phyloP scores from a whole-genome alignment of 305 asterid species.

The Withania somnifera region DNA sequence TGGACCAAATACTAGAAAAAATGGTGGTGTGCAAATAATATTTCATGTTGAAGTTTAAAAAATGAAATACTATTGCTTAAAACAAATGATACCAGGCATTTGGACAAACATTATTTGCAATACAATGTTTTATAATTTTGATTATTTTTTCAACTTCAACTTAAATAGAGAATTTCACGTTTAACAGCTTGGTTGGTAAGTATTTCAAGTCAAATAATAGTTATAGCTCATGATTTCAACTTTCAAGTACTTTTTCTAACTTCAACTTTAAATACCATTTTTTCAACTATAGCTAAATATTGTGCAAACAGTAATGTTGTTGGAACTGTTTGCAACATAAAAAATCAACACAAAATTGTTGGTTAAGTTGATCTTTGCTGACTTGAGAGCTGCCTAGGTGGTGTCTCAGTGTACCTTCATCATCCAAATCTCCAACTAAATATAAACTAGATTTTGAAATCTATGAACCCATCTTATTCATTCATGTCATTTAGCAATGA shows the following conservation, averaged over 20 bases:
- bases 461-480: neutral
- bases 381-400: neutral
- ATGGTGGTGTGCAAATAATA: neutral
- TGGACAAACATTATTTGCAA: neutral
- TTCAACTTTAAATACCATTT: neutral
- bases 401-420: neutral
- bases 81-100: neutral
- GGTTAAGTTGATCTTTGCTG: neutral
- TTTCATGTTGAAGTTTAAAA: neutral
- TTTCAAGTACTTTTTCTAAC: neutral
- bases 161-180: neutral
- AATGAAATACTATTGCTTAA: neutral
- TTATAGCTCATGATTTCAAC: neutral
- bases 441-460: neutral
- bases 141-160: neutral
- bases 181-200: neutral
- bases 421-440: neutral
- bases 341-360: neutral
- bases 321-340: neutral
- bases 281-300: neutral
- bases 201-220: neutral
- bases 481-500: neutral
- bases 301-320: neutral
- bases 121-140: neutral
- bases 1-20: neutral